Evolutionary conservation across 2,329 filamentous ascomycete species (phyloP).

Genomic region (Calonectria montana): DNA sequence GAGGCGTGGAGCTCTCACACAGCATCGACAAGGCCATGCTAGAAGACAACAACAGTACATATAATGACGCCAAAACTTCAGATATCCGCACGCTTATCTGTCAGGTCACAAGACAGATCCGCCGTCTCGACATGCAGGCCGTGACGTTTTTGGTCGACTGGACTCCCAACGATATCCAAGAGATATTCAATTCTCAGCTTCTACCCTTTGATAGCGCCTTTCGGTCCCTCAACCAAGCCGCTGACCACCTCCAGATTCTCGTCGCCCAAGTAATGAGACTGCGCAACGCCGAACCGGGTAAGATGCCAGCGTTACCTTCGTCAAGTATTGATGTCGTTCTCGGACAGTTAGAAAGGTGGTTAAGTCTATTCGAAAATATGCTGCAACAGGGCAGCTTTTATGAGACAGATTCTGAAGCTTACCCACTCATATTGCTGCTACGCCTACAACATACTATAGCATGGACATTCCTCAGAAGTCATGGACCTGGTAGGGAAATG

Average conservation of each 20-base stretch:
- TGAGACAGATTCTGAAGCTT: constrained; percentile 20
- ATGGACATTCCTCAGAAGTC: constrained; percentile 31
- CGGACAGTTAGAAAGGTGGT: constrained; percentile 42
- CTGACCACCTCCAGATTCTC: constrained; percentile 47
- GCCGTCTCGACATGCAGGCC: constrained; percentile 51
- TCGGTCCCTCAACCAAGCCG: constrained; percentile 46
- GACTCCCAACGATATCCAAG: constrained; percentile 44
- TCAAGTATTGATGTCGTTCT: constrained; percentile 26
- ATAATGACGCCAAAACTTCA: constrained; percentile 27
- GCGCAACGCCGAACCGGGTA: constrained; percentile 33
- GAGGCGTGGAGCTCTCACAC: constrained; percentile 47
- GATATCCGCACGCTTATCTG: constrained; percentile 36
- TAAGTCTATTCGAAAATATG: constrained; percentile 41
- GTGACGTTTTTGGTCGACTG: constrained; percentile 48
- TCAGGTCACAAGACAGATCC: constrained; percentile 49
- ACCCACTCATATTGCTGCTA: constrained; percentile 41
- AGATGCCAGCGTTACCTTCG: constrained; percentile 17
- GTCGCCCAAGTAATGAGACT: constrained; percentile 45
- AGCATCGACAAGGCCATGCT: constrained; percentile 31
- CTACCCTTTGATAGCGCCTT: constrained; percentile 32
- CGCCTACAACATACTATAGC: constrained; percentile 46
- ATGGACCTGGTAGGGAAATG: constrained; percentile 43
- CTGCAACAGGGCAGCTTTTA: constrained; percentile 28
- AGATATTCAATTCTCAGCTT: constrained; percentile 30
- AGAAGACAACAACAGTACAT: constrained; percentile 10